Base-by-base conservation (phyloP, 306 rosid species). In the Lathyrus oleraceus region DNA sequence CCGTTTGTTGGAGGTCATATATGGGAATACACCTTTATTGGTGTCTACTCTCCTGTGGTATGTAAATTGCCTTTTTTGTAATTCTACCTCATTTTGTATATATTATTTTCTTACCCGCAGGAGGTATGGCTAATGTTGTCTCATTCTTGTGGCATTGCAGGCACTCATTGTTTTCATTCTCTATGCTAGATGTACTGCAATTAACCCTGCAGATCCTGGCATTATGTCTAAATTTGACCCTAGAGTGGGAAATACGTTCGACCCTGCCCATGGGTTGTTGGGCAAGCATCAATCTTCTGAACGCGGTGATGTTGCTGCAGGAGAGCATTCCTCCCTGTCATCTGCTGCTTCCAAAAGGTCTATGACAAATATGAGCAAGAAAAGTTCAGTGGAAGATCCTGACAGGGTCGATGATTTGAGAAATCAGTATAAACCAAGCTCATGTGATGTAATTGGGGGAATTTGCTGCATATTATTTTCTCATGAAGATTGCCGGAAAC, bases 171-270 rank as follows among this genome's bases (percentile, higher is more conserved):
- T 93, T 72, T 93, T 93, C 83, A 85, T 90, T 84, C 95, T 93
- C 81, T 93, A 93, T 61, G 79, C 87, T 61, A 88, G 98, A 76
- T 93, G 96, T 73, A 93, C 98, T 25, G 98, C 98, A 67, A 93
- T 93, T 67, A 93, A 93, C 81, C 98, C 98, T 35, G 97, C 98
- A 6, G 98, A 93, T 84, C 97, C 98, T 5, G 95, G 98, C 76
- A 93, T 93, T 59, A 90, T 93, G 94, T 85, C 85, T 73, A 88
- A 81, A 79, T 93, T 90, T 81, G 85, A 84, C 39, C 78, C 78
- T 63, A 78, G 84, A 57, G 66, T 39, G 36, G 70, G 69, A 66
- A 82, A 85, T 78, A 79, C 28, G 52, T 66, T 72, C 44, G 71
- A 76, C 45, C 54, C 83, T 42, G 76, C 86, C 74, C 88, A 65